phyloP scores from a whole-genome alignment of 176 grass and related monocot species.

The Musa beccarii region DNA sequence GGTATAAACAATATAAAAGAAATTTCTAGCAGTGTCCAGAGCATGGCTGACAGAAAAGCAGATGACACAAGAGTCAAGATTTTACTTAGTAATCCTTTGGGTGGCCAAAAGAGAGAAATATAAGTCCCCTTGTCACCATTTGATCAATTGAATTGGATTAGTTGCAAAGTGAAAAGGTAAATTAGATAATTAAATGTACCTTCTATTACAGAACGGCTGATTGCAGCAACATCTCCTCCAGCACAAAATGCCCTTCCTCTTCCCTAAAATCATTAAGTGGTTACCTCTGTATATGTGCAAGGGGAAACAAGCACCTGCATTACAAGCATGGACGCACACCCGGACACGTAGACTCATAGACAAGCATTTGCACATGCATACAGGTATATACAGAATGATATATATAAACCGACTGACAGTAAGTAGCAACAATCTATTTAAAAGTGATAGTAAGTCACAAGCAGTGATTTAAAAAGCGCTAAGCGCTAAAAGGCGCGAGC shows the following conservation, averaged over 20 bases:
- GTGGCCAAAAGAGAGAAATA: not conserved
- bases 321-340: not conserved
- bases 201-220: conserved; percentile 36
- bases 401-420: not conserved
- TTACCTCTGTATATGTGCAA: not conserved
- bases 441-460: not conserved
- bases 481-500: too few species aligned
- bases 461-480: too few species aligned
- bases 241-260: conserved; percentile 98
- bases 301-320: not conserved
- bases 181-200: conserved; percentile 2
- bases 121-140: not conserved
- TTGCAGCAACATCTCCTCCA: conserved; percentile 81
- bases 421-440: not conserved
- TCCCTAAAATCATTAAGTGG: conserved; percentile 45
- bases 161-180: not conserved
- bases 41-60: not conserved
- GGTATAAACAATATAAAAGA: not conserved
- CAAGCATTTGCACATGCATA: conserved; percentile 1
- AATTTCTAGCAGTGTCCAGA: not conserved
- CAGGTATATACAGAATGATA: not conserved
- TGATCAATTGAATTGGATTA: not conserved
- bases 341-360: not conserved
- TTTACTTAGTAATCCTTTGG: not conserved
- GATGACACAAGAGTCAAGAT: not conserved